Base-by-base conservation (phyloP, 768 basidiomycete genomes). In the Trametes maxima region DNA sequence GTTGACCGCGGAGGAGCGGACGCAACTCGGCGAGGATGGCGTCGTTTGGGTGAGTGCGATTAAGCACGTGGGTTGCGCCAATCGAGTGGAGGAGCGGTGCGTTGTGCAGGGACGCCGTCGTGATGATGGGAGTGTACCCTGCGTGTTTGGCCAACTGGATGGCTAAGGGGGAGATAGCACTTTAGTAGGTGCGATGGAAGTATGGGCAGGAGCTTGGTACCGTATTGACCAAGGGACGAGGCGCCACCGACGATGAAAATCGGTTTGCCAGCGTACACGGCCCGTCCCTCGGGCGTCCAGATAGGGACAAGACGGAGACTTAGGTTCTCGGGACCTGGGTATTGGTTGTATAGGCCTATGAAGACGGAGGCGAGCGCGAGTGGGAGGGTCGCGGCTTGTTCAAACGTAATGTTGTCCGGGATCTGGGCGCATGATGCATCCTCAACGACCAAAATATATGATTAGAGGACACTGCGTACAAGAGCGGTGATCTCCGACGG, bases 311-410 rank as follows among this genome's bases (percentile, higher is more conserved):
- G 36, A 19, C 60, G 57, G 51, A 70, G 47, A 25, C 37, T 19
- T 12, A 60, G 44, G 37, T 25, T 40, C 14, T 28, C 19, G 8
- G 59, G 44, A 3, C 8, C 36, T 1, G 59, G 52, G 4, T 13
- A 19, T 19, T 55, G 54, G 10, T 53, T 43, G 25, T 54, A 60
- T 2, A 55, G 44, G 11, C 16, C 46, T 4, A 40, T 36, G 13
- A 37, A 16, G 6, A 22, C 46, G 3, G 59, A 54, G 12, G 47
- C 37, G 25, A 74, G 63, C 1, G 58, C 70, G 25, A 72, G 58
- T 1, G 75, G 74, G 19, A 76, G 62, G 4, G 74, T 65, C 10
- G 71, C 53, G 0, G 72, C 76, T 28, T 72, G 24, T 11, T 73
- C 73, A 57, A 73, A 69, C 0, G 67, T 55, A 36, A 74, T 28